phyloP scores from a whole-genome alignment of 2,329 filamentous ascomycete genomes.

The Trichophyton rubrum region DNA sequence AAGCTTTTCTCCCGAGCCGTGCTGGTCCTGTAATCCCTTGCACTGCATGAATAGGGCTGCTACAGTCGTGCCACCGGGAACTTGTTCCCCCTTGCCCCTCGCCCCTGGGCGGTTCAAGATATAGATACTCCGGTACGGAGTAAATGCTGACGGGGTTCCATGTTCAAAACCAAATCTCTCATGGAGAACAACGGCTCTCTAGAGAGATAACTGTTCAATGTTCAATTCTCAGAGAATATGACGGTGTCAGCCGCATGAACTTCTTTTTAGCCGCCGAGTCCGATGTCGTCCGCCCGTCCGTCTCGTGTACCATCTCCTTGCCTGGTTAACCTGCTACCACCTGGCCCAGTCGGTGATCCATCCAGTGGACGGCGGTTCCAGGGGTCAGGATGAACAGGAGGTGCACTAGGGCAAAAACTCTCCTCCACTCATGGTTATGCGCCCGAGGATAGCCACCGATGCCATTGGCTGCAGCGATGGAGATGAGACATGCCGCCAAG shows the following conservation, averaged over 20 bases:
- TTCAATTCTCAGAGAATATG: background rate
- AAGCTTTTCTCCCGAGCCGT: background rate
- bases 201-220: background rate
- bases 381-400: background rate
- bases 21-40: background rate
- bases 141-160: background rate
- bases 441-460: slow-evolving; percentile 4
- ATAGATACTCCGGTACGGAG: background rate
- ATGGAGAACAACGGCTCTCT: too few relatives aligned
- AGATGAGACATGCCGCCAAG: slow-evolving; percentile 12
- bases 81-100: background rate
- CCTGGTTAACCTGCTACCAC: background rate
- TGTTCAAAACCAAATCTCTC: background rate
- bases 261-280: background rate
- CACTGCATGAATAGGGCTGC: slow-evolving; percentile 3
- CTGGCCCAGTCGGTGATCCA: background rate
- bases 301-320: background rate
- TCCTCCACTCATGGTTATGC: slow-evolving; percentile 7
- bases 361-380: too few relatives aligned
- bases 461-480: slow-evolving; percentile 7
- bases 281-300: background rate
- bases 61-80: background rate
- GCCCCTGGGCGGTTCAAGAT: background rate
- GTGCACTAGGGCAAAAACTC: background rate
- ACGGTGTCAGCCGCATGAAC: background rate